Conservation (phyloP, 2,329 filamentous ascomycete species). For the Mollisia scopiformis region DNA sequence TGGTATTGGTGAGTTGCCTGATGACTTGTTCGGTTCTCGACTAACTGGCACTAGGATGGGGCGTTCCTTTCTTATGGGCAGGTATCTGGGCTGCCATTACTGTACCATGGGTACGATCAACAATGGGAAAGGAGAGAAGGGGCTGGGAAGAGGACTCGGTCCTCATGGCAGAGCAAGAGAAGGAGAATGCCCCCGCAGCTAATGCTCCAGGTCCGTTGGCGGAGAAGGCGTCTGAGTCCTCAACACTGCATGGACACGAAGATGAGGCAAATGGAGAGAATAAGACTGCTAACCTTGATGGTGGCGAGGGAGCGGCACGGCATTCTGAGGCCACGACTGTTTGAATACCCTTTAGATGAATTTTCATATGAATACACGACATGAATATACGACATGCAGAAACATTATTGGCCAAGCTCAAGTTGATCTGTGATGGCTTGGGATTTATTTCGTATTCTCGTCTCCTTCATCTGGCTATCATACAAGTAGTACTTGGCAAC, state of each 20-base stretch:
- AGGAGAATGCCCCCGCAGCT: neutral
- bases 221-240: neutral
- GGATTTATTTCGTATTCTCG: too few species aligned
- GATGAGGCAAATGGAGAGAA: neutral
- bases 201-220: neutral
- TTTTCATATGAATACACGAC: neutral
- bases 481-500: too few species aligned
- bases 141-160: constrained; percentile 20
- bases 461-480: too few species aligned
- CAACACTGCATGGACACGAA: neutral
- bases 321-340: neutral
- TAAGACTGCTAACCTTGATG: neutral
- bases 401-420: too few species aligned
- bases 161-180: neutral
- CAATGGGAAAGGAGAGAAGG: constrained; percentile 19
- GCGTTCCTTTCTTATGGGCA: constrained; percentile 26
- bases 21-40: neutral
- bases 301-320: neutral
- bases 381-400: too few species aligned
- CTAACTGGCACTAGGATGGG: constrained; percentile 23
- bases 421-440: too few species aligned
- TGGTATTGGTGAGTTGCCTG: constrained; percentile 23
- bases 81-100: constrained; percentile 27
- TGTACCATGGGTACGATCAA: constrained; percentile 21
- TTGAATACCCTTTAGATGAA: neutral